Evolutionary conservation across 1,139 yeast species (phyloP).

Genomic region (Yamadazyma mexicana): DNA sequence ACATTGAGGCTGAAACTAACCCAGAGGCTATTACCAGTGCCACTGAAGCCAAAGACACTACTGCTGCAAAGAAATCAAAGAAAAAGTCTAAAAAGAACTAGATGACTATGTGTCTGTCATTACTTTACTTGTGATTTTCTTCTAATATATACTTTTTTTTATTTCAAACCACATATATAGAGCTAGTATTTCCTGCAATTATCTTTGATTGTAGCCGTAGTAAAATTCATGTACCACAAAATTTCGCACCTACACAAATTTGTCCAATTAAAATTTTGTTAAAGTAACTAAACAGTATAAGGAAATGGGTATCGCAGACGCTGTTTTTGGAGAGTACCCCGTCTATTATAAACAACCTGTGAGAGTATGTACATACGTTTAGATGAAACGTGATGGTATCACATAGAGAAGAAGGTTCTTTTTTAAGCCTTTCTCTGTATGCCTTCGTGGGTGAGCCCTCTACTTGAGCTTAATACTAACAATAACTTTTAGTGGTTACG

Average conservation of each 20-base stretch:
- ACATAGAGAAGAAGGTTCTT: too few species aligned
- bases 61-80: slow-evolving; percentile 14
- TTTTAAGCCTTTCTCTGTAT: too few species aligned
- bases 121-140: too few species aligned
- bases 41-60: too few species aligned
- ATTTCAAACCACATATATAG: not conserved
- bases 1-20: slow-evolving; percentile 17
- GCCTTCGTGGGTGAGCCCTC: too few species aligned
- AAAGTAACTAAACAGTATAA: slow-evolving; percentile 8
- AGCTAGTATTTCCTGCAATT: not conserved
- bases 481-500: slow-evolving; percentile 64
- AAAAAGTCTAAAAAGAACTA: slow-evolving; percentile 9
- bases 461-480: slow-evolving; percentile 39
- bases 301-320: slow-evolving; percentile 24
- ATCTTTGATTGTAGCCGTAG: too few species aligned
- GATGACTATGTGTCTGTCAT: too few species aligned
- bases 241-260: slow-evolving; percentile 7
- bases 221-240: too few species aligned
- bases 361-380: slow-evolving; percentile 66
- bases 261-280: slow-evolving; percentile 14
- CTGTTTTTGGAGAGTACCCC: slow-evolving; percentile 58
- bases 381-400: too few species aligned
- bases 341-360: slow-evolving; percentile 61
- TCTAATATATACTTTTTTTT: too few species aligned
- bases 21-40: slow-evolving; percentile 19